These are phyloP conservation scores for Dothistroma pini DNA, from an alignment of 2,329 filamentous ascomycete genomes.

Conservation along the genomic window DNA sequence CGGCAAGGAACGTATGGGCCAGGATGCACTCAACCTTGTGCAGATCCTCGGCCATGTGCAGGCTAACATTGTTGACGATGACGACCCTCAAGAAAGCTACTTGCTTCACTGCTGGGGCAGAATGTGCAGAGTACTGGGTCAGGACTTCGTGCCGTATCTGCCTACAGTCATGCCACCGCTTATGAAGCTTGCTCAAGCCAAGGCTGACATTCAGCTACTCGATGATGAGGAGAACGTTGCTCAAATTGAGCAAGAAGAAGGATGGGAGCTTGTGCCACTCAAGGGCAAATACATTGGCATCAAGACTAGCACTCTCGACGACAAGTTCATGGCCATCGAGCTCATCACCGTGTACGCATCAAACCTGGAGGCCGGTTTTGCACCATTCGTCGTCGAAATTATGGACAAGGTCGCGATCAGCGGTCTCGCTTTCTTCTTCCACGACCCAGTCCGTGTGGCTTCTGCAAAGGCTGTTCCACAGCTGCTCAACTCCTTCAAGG, in stretches of 20 bases:
- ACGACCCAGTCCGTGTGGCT: constrained; percentile 92
- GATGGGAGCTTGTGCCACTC: constrained; percentile 94
- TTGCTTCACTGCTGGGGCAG: constrained; percentile 98
- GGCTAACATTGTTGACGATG: constrained; percentile 76
- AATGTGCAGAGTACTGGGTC: constrained; percentile 91
- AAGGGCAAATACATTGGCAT: constrained; percentile 99
- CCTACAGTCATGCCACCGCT: constrained; percentile 92
- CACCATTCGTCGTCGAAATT: constrained; percentile 84
- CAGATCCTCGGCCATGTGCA: constrained; percentile 86
- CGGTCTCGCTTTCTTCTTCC: constrained; percentile 96
- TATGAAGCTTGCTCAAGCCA: constrained; percentile 84
- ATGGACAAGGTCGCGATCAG: constrained; percentile 97
- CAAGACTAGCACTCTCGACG: constrained; percentile 91
- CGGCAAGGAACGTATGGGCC: constrained; percentile 84
- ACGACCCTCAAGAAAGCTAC: constrained; percentile 95
- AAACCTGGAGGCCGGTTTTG: constrained; percentile 88
- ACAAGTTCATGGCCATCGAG: constrained; percentile 99
- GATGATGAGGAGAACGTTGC: constrained; percentile 95
- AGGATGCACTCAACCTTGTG: constrained; percentile 82
- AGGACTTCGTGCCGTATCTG: constrained; percentile 89
- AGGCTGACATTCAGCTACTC: constrained; percentile 93
- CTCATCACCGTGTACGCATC: constrained; percentile 96
- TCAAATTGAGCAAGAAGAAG: constrained; percentile 88
- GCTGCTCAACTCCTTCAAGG: constrained; percentile 90
- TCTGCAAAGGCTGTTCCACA: constrained; percentile 94